Percentiles rank a stretch among this genome's conserved stretches.
phyloP scores from a whole-genome alignment of 2,329 filamentous ascomycete genomes.

The Macrophomina tecta region DNA sequence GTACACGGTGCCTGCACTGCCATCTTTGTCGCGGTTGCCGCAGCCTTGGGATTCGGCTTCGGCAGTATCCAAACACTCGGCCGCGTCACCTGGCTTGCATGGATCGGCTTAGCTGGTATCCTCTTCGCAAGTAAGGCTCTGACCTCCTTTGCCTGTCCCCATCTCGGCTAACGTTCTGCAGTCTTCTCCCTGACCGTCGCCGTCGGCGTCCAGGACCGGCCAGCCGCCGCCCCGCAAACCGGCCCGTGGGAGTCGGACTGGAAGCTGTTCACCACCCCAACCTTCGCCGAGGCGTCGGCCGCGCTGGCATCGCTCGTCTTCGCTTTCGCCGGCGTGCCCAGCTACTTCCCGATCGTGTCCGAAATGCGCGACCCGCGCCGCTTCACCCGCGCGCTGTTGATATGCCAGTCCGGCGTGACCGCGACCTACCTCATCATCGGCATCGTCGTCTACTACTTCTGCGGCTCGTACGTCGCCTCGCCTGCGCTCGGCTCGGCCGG shows the following conservation, averaged over 20 bases:
- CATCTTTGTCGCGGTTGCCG: conserved; percentile 32
- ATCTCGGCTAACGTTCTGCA: neutral
- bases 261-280: neutral
- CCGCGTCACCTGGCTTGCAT: conserved; percentile 11
- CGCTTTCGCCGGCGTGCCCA: conserved; percentile 23
- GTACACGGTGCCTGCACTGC: conserved; percentile 39
- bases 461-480: conserved; percentile 53
- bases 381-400: conserved; percentile 65
- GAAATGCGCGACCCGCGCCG: conserved; percentile 66
- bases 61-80: conserved; percentile 25
- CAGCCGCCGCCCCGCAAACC: neutral
- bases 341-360: conserved; percentile 55
- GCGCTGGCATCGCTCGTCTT: conserved; percentile 12
- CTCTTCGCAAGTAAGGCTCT: neutral
- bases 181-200: conserved; percentile 9
- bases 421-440: conserved; percentile 56
- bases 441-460: conserved; percentile 57
- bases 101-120: neutral
- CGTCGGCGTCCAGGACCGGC: conserved; percentile 9
- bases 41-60: conserved; percentile 37
- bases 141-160: too few species aligned
- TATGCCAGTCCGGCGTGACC: conserved; percentile 61
- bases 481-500: conserved; percentile 57
- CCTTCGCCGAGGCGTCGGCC: neutral
- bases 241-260: neutral